Percentiles rank a stretch among this genome's conserved stretches.
Evolutionary conservation across 2,329 filamentous ascomycete genomes (phyloP).

Genomic region (Pestalotiopsis sp.): DNA sequence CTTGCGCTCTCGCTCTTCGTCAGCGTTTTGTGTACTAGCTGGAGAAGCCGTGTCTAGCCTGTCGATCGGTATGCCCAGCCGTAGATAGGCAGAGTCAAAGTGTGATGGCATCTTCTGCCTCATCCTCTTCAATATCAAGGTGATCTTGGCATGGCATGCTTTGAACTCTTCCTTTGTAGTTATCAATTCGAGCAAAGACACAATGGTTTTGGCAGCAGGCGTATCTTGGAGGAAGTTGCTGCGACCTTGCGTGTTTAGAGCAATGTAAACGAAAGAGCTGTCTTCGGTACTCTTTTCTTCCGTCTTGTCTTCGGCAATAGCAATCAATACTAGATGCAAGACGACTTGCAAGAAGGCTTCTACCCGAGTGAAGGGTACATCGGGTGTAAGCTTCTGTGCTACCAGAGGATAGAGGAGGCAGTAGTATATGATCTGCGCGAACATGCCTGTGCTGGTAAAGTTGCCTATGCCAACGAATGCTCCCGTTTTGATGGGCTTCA

Average conservation of each 20-base stretch:
- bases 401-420: constrained; percentile 80
- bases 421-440: constrained; percentile 88
- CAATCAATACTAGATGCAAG: constrained; percentile 83
- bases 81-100: constrained; percentile 69
- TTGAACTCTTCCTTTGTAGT: constrained; percentile 74
- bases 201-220: constrained; percentile 62
- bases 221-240: constrained; percentile 62
- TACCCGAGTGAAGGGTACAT: constrained; percentile 77
- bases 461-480: constrained; percentile 74
- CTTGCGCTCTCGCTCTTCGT: constrained; percentile 78
- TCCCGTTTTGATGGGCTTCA: constrained; percentile 75
- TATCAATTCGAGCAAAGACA: constrained; percentile 63
- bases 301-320: constrained; percentile 78
- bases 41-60: constrained; percentile 81
- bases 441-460: constrained; percentile 83
- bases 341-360: constrained; percentile 93
- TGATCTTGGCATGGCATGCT: constrained; percentile 81
- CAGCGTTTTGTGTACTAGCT: constrained; percentile 63
- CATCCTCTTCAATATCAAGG: constrained; percentile 80
- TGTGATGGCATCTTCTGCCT: constrained; percentile 76
- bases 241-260: constrained; percentile 65
- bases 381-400: constrained; percentile 68
- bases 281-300: constrained; percentile 52
- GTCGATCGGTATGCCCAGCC: constrained; percentile 70
- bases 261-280: constrained; percentile 72